Conservation (phyloP, 495 filamentous ascomycete species). For the Annulohypoxylon maeteangense region DNA sequence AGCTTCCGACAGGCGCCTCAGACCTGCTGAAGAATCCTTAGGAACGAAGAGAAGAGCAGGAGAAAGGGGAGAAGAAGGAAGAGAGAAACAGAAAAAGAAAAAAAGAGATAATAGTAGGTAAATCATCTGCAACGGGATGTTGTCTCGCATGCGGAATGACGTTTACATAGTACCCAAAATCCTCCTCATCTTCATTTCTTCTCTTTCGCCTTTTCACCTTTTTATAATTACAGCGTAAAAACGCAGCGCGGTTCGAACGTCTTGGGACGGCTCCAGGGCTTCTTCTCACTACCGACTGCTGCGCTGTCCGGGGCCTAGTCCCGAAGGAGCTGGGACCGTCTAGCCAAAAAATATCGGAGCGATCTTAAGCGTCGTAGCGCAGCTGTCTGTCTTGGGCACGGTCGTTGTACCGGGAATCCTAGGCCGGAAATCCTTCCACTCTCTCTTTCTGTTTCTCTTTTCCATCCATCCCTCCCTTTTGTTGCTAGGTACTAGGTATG, state of each 20-base stretch:
- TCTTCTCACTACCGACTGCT: conserved; percentile 34
- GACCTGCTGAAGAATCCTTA: conserved; percentile 2
- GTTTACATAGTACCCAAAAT: conserved; percentile 27
- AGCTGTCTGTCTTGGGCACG: conserved; percentile 45
- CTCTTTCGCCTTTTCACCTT: neutral
- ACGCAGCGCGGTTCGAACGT: no score
- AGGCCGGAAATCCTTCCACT: conserved; percentile 36
- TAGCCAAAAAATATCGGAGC: conserved; percentile 46
- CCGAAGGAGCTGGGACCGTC: conserved; percentile 45
- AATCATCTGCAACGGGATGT: conserved; percentile 28
- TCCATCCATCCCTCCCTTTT: no score
- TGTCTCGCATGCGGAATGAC: conserved; percentile 36
- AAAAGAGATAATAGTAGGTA: no score
- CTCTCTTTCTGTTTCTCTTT: no score
- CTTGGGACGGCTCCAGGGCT: no score
- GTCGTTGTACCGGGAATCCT: conserved; percentile 45
- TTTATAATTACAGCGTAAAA: conserved; percentile 23
- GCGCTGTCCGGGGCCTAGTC: conserved; percentile 41
- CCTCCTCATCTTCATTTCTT: conserved; percentile 2
- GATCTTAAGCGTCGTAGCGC: conserved; percentile 45
- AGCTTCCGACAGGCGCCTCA: conserved; percentile 39
- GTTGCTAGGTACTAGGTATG: no score
- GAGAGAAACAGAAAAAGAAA: no score
- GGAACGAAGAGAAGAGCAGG: neutral
- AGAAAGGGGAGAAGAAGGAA: neutral